Evolutionary conservation across 768 basidiomycete species (phyloP), one percentile per base, ranked within the genome.

Genomic region (Tylopilus intermedius): DNA sequence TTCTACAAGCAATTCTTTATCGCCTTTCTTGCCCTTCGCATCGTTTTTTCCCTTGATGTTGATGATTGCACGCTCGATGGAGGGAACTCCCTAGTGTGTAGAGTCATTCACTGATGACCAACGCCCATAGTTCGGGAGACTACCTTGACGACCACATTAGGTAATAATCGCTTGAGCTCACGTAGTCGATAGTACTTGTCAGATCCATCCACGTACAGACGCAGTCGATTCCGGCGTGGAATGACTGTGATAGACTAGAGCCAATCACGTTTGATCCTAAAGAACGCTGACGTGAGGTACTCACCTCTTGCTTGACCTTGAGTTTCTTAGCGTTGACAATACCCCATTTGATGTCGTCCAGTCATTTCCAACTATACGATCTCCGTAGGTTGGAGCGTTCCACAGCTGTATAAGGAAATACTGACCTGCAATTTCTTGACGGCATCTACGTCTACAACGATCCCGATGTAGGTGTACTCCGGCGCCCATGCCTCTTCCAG

Each of bases 401-500:
- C 37, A 38, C 27, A 26, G 15, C 26, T 21, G 22, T 24, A 46
- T 11, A 8, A 14, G n/a, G 29, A 27, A 40, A 30, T 9, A 56
- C 55, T 7, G 37, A 90, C 91, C 75, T 96, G 93, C 14, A 98
- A 79, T 61, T 90, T 89, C 58, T 84, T 83, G 39, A 99, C 86
- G 8, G 93, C 90, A 22, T 90, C 83, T 56, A 77, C 79, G 68
- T 99, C 96, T 29, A 98, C 78, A 49, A 97, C 92, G 43, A 99
- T 82, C 45, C 92, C 91, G 45, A 98, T 84, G 57, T 94, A 98
- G 2, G 91, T 92, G 61, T 92, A 90, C 60, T 90, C 86, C 7
- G 88, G 84, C 15, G 89, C 90, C 93, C 94, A 98, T 30, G 93
- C 91, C 71, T 98, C 95, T 67, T 97, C 96, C 18, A 99, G 76